Percentiles rank a stretch among this genome's conserved stretches.
phyloP scores from a whole-genome alignment of 2,329 filamentous ascomycete species.

The Ophiocordyceps camponoti-rufipedis region DNA sequence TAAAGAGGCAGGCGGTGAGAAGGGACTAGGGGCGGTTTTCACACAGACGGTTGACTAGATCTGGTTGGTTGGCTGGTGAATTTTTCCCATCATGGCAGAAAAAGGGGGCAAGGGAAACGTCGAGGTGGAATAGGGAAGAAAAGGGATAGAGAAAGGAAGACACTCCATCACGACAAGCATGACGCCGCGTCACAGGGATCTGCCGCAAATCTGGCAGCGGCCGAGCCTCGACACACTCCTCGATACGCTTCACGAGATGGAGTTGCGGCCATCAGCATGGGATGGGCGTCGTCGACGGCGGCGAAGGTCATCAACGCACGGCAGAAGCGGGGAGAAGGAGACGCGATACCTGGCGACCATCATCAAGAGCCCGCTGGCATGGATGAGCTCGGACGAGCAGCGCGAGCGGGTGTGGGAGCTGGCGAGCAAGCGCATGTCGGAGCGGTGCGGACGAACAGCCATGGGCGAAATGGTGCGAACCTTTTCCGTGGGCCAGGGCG shows the following conservation, averaged over 20 bases:
- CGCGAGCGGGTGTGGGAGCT: slow-evolving; percentile 57
- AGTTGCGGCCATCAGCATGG: slow-evolving; percentile 52
- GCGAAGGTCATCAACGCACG: slow-evolving; percentile 22
- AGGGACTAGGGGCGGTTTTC: too few species aligned
- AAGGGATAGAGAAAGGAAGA: not conserved
- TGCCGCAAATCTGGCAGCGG: slow-evolving; percentile 61
- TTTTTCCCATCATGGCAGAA: not conserved
- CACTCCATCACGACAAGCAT: slow-evolving; percentile 4
- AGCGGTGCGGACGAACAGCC: slow-evolving; percentile 58
- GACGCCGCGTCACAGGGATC: slow-evolving; percentile 34
- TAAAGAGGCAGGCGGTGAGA: too few species aligned
- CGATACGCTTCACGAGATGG: slow-evolving; percentile 45
- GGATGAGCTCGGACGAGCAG: slow-evolving; percentile 45
- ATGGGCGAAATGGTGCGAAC: slow-evolving; percentile 37
- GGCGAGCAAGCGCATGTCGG: slow-evolving; percentile 63
- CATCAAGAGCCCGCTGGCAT: slow-evolving; percentile 46
- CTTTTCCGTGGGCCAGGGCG: slow-evolving; percentile 13
- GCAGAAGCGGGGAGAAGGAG: slow-evolving; percentile 26
- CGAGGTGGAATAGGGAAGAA: not conserved
- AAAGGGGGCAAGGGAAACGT: not conserved
- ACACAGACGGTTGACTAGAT: too few species aligned
- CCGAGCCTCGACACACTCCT: slow-evolving; percentile 49
- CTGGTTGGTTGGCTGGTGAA: too few species aligned
- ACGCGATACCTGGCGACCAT: slow-evolving; percentile 51
- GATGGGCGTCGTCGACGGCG: slow-evolving; percentile 23